phyloP scores from a whole-genome alignment of 108 stramenopile species.

The Skeletonema menzelii region DNA sequence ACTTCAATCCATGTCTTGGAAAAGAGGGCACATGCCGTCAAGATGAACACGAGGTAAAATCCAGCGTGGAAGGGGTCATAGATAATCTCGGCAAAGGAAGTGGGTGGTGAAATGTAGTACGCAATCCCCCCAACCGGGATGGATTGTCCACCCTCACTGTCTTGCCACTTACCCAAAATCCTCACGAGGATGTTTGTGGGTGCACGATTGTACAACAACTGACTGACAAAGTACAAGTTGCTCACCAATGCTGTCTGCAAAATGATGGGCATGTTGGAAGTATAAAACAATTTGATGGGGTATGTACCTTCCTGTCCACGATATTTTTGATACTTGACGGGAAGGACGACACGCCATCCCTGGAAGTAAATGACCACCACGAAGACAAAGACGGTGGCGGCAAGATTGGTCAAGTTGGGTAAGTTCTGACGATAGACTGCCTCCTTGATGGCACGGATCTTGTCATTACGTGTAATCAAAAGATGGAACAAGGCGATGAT shows the following conservation, averaged over 20 bases:
- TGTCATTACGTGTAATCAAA: conserved; percentile 93
- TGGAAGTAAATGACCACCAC: conserved; percentile 99
- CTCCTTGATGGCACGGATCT: conserved; percentile 93
- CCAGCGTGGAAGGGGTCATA: conserved; percentile 99
- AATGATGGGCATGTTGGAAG: conserved; percentile 99
- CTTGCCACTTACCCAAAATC: conserved; percentile 98
- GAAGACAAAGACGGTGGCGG: conserved; percentile 96
- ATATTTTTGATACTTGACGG: conserved; percentile 98
- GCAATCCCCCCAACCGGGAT: conserved; percentile 97
- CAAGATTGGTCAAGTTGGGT: conserved; percentile 97
- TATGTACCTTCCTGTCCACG: conserved; percentile 95
- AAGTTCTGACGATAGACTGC: conserved; percentile 97
- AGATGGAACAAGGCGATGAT: conserved; percentile 98
- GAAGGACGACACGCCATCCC: conserved; percentile 98
- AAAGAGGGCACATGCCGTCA: conserved; percentile 97
- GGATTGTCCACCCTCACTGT: conserved; percentile 92
- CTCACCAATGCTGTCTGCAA: conserved; percentile 97
- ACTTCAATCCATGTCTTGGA: conserved; percentile 99
- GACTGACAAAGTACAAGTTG: conserved; percentile 98
- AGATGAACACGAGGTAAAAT: conserved; percentile 97
- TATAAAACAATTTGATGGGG: conserved; percentile 99
- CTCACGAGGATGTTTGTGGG: conserved; percentile 96
- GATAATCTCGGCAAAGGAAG: conserved; percentile 89
- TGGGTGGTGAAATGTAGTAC: conserved; percentile 99
- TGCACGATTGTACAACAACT: conserved; percentile 98